Base-by-base conservation (phyloP, 352 stramenopile species). In the Elongisporangium prolatum region DNA sequence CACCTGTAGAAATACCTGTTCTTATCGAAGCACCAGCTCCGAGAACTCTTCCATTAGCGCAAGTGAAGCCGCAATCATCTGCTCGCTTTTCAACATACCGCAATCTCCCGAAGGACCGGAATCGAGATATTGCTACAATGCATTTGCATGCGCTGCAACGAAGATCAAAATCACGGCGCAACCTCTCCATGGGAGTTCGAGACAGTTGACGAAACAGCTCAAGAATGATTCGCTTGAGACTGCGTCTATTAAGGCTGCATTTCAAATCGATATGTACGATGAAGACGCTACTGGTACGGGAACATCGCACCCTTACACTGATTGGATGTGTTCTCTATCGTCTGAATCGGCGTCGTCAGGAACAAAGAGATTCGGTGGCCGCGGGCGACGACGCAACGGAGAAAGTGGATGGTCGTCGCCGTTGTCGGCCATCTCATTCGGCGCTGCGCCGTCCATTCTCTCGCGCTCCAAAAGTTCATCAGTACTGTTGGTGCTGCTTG, bases 61-160 rank as follows among this genome's bases (percentile, higher is more conserved):
- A 62, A 40, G 48, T 70, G 34, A 61, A 54, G 38, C 67, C 67
- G 8, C 21, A 54, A 44, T 52, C 54, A n/a, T 22, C 20, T 22
- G 64, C 59, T 20, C 61, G 60, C 37, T 52, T 22, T 20, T 48
- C 48, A 64, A 58, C 52, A n/a, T 63, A 21, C 48, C 54, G 64
- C 17, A 72, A 64, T 28, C 24, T 64, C 4, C 73, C 70, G 4
- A 54, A 63, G 1, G 80, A 89, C 52, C 78, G 80, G 9, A 86
- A 90, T 69, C 72, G 75, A 60, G 80, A 86, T 48, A 90, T 90
- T 18, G 78, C 80, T 2, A 47, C 71, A 9, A 65, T 90, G 14
- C 77, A 90, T 49, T 47, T 84, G 18, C 71, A 74, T 18, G 76
- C 76, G 21, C 70, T 90, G 22, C 76, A 88, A 48, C 74, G 76